These are phyloP conservation scores for Nemania sp. DNA, from an alignment of 2,329 filamentous ascomycete species.

Conservation along the genomic window DNA sequence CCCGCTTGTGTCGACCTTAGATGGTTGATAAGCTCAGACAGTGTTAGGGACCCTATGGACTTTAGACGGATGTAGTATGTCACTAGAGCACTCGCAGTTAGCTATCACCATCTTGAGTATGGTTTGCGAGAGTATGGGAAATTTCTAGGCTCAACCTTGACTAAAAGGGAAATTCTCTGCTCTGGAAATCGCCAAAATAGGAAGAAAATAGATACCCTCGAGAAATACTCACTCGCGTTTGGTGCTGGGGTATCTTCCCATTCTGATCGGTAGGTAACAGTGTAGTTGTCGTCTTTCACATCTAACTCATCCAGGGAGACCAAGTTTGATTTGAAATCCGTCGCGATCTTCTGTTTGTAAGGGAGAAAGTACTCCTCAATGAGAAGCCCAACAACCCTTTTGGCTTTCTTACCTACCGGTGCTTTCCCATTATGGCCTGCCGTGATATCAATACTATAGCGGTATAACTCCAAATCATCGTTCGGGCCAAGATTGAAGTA, in stretches of 20 bases:
- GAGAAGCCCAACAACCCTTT: conserved; percentile 18
- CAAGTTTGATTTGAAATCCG: conserved; percentile 22
- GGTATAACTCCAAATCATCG: conserved; percentile 14
- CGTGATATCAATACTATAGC: conserved; percentile 3
- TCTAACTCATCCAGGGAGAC: conserved; percentile 15
- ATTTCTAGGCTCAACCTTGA: no score
- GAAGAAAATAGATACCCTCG: no score
- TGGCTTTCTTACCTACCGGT: conserved; percentile 25
- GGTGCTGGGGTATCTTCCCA: conserved; percentile 10
- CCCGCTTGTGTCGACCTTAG: conserved; percentile 24
- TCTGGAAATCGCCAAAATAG: no score
- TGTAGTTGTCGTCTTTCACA: neutral
- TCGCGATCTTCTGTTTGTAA: neutral
- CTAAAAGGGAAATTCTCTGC: no score
- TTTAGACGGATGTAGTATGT: neutral
- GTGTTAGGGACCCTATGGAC: conserved; percentile 11
- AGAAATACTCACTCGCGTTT: no score
- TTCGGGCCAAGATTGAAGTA: conserved; percentile 14
- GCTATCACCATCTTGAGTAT: no score
- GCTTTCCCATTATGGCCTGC: neutral
- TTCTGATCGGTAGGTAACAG: conserved; percentile 15
- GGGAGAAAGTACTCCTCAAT: conserved; percentile 14
- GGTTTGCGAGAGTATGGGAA: no score
- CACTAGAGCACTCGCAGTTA: no score
- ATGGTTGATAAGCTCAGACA: conserved; percentile 21